Conservation (phyloP, 768 basidiomycete genomes). For the Leccinum variicolor region DNA sequence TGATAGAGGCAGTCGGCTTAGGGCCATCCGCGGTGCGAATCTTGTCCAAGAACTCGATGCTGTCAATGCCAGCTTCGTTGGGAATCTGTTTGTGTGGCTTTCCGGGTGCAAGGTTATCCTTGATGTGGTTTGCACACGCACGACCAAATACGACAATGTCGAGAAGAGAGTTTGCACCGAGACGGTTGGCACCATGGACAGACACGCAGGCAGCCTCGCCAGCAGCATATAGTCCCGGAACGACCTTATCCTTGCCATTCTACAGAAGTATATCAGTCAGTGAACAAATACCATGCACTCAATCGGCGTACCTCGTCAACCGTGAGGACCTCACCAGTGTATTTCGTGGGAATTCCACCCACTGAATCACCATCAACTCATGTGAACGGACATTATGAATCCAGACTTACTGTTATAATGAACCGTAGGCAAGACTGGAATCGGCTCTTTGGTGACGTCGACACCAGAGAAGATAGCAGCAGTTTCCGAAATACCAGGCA, state of each 20-base stretch:
- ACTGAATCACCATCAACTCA: conserved; percentile 44
- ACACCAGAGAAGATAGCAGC: conserved; percentile 99
- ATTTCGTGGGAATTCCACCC: conserved; percentile 99
- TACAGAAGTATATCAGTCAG: conserved; percentile 16
- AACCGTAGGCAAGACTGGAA: conserved; percentile 96
- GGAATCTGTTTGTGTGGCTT: conserved; percentile 87
- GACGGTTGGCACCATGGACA: conserved; percentile 98
- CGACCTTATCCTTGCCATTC: conserved; percentile 88
- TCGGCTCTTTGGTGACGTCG: conserved; percentile 99
- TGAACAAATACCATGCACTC: neutral
- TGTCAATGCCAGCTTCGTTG: conserved; percentile 79
- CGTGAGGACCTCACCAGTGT: conserved; percentile 96
- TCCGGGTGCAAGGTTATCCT: conserved; percentile 84
- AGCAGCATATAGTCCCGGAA: conserved; percentile 96
- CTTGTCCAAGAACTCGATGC: conserved; percentile 85
- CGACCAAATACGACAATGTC: conserved; percentile 99
- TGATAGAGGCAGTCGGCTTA: conserved; percentile 84
- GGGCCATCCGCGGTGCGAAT: conserved; percentile 81
- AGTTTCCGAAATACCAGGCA: conserved; percentile 99
- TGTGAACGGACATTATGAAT: neutral
- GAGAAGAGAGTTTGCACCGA: conserved; percentile 97
- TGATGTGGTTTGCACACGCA: conserved; percentile 98
- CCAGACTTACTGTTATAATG: conserved; percentile 90
- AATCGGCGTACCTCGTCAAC: conserved; percentile 52
- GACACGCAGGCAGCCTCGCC: conserved; percentile 99